phyloP scores from a whole-genome alignment of 1,284 basidiomycete genomes.

The Ceratobasidium sp. region DNA sequence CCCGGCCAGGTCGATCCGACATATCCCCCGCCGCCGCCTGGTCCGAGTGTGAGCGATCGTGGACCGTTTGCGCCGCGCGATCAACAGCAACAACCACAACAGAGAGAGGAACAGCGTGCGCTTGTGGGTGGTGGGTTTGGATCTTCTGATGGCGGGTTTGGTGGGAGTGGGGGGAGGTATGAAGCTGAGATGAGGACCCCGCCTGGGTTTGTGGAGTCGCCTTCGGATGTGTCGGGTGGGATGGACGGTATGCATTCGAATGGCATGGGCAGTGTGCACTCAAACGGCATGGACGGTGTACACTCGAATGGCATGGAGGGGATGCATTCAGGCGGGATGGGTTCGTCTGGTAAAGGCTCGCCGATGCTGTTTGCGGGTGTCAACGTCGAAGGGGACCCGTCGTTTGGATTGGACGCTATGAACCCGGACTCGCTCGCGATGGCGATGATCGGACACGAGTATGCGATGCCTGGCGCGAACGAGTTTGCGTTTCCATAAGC shows the following conservation, averaged over 20 bases:
- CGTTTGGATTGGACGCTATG: constrained; percentile 12
- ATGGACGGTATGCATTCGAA: too few species aligned
- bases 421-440: constrained; percentile 23
- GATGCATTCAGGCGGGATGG: neutral
- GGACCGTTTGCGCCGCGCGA: constrained; percentile 18
- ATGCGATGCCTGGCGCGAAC: constrained; percentile 9
- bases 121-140: constrained; percentile 38
- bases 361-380: constrained; percentile 30
- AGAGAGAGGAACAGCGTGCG: constrained; percentile 20
- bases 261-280: constrained; percentile 6
- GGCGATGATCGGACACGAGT: constrained; percentile 42
- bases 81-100: constrained; percentile 10
- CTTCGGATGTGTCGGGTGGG: constrained; percentile 5
- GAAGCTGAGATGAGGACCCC: constrained; percentile 31
- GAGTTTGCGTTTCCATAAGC: constrained; percentile 18
- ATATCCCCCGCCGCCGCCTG: constrained; percentile 26
- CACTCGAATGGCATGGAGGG: neutral
- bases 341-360: constrained; percentile 8
- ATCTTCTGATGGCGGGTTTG: constrained; percentile 10
- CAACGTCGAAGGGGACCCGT: neutral
- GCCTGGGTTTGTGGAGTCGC: constrained; percentile 1
- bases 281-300: constrained; percentile 1
- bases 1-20: constrained; percentile 38
- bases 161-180: neutral
- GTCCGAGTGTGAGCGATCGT: neutral